These are phyloP conservation scores for Diphasiastrum complanatum DNA, from an alignment of 83 land plant species.

Conservation along the genomic window DNA sequence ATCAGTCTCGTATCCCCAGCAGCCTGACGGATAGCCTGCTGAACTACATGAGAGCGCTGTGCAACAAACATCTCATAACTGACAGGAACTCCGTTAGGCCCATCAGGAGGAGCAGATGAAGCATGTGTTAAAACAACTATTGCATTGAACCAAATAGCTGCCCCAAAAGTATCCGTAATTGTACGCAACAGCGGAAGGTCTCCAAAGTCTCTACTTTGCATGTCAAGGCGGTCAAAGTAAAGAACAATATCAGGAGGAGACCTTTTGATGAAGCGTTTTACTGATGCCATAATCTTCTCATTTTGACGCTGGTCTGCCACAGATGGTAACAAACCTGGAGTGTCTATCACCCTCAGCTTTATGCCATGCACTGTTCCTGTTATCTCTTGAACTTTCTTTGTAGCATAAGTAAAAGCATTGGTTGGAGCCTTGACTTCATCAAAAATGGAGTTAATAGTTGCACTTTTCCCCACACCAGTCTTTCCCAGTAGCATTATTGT, in stretches of 20 bases:
- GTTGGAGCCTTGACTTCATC: slow-evolving; percentile 73
- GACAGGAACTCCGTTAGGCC: slow-evolving; percentile 60
- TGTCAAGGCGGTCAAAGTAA: slow-evolving; percentile 84
- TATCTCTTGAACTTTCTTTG: slow-evolving; percentile 75
- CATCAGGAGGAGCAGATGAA: slow-evolving; percentile 62
- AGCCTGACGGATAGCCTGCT: slow-evolving; percentile 73
- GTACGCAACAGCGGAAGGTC: slow-evolving; percentile 65
- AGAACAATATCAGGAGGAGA: slow-evolving; percentile 85
- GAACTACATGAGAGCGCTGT: slow-evolving; percentile 80
- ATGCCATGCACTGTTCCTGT: slow-evolving; percentile 91
- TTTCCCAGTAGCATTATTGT: slow-evolving; percentile 91
- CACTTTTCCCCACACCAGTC: slow-evolving; percentile 96
- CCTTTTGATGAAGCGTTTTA: slow-evolving; percentile 68
- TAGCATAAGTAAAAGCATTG: slow-evolving; percentile 64
- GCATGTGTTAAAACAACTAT: slow-evolving; percentile 93
- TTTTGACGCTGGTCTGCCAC: slow-evolving; percentile 69
- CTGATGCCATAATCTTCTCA: slow-evolving; percentile 67
- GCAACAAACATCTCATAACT: slow-evolving; percentile 86
- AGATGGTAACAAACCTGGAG: slow-evolving; percentile 73
- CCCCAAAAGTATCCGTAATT: slow-evolving; percentile 67
- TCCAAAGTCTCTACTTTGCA: slow-evolving; percentile 70
- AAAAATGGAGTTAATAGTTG: slow-evolving; percentile 91
- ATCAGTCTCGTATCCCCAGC: slow-evolving; percentile 78
- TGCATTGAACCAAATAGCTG: slow-evolving; percentile 81
- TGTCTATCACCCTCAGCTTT: slow-evolving; percentile 78